These are phyloP conservation scores for Fusarium tuaranense DNA, from an alignment of 2,329 filamentous ascomycete species.

Conservation along the genomic window DNA sequence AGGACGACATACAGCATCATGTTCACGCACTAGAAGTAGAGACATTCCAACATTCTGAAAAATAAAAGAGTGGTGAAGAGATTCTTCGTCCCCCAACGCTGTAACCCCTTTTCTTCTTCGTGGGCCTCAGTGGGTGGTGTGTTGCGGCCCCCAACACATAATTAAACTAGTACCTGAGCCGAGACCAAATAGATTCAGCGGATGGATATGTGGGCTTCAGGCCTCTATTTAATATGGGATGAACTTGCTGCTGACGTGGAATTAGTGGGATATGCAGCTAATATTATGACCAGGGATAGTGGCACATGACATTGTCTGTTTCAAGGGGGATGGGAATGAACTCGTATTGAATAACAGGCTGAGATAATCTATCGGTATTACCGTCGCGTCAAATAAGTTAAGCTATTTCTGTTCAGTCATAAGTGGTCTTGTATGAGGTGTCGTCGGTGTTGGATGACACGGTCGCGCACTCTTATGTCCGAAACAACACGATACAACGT, in stretches of 20 bases:
- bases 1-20: too few relatives aligned
- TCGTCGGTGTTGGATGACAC: not conserved
- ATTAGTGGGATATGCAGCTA: not conserved
- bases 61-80: not conserved
- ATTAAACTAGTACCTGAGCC: not conserved
- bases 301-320: not conserved
- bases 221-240: not conserved
- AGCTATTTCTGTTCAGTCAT: not conserved
- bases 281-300: not conserved
- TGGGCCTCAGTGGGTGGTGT: not conserved
- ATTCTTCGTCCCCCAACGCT: not conserved
- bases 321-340: not conserved
- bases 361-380: not conserved
- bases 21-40: too few relatives aligned
- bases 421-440: not conserved
- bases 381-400: not conserved
- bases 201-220: not conserved
- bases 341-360: not conserved
- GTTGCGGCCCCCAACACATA: not conserved
- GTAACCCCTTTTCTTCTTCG: not conserved
- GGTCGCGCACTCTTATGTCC: not conserved
- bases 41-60: too few relatives aligned
- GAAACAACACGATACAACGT: not conserved
- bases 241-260: not conserved
- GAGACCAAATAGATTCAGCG: not conserved